Base-by-base conservation (phyloP, 169 alveolate genomes). In the Plasmodium berghei region DNA sequence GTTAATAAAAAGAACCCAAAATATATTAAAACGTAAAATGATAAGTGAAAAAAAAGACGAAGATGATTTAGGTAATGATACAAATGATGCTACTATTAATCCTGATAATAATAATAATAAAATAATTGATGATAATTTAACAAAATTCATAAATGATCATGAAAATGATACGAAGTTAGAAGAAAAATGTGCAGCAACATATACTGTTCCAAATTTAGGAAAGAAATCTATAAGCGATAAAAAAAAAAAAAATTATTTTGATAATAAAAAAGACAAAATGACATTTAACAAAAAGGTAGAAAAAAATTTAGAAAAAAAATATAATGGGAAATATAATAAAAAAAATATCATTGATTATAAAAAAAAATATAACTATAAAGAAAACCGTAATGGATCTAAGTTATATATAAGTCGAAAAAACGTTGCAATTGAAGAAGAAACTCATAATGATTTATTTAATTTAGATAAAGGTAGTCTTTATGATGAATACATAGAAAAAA, bases 401-500 rank as follows among this genome's bases (percentile, higher is more conserved):
- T 20, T 63, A 12, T 34, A 12, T 16, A 62, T 28, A 16, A 40
- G 4, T 56, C n/a, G 46, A 5, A 18, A 62, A 18, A 52, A 24
- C 3, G 52, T 6, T 16, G 10, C 4, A 40, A 42, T 2, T 46
- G 28, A 40, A 70, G 77, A 77, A 6, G 42, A n/a, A 5, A 12
- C 22, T 63, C 22, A 18, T 24, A 64, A 67, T 22, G 5, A 52
- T 70, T 8, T 77, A 1, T 18, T 18, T 12, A 58, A 22, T 58
- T 40, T 64, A 52, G 77, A 64, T n/a, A 70, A 58, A 40, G 58
- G 46, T 2, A 77, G 89, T 42, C 45, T 77, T 58, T 77, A 77
- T 20, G 89, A 77, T 62, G 54, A 77, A 58, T 77, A 77, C 49
- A 77, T 77, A 63, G 77, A 77, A 46, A 77, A 64, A 77, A 77